A percentile compares a stretch with the other conserved stretches of the same genome.
phyloP scores from a whole-genome alignment of 1,139 yeast species.

The Tardiomyces digboiensis region DNA sequence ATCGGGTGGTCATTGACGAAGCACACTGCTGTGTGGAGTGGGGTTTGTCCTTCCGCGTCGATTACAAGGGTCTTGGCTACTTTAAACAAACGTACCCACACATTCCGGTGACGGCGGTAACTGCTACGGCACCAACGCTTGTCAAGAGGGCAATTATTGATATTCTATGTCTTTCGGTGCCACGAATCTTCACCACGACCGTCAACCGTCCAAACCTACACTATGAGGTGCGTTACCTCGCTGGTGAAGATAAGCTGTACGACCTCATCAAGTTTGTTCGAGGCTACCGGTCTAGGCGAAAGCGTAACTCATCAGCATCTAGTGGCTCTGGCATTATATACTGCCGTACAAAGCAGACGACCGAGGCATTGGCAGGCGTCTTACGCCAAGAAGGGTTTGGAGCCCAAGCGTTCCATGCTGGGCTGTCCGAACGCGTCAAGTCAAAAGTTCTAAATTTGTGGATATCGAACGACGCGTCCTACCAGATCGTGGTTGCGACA shows the following conservation, averaged over 20 bases:
- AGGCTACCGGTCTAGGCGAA: slow-evolving; percentile 30
- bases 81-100: slow-evolving; percentile 62
- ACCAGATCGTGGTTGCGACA: slow-evolving; percentile 46
- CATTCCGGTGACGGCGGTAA: slow-evolving; percentile 76
- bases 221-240: slow-evolving; percentile 51
- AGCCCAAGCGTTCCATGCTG: slow-evolving; percentile 77
- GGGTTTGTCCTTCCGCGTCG: slow-evolving; percentile 91
- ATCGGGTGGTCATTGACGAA: slow-evolving; percentile 73
- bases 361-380: slow-evolving; percentile 62
- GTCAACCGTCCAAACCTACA: slow-evolving; percentile 73
- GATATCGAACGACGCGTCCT: slow-evolving; percentile 33
- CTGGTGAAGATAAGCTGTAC: slow-evolving; percentile 28
- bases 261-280: slow-evolving; percentile 49
- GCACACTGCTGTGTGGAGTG: slow-evolving; percentile 91
- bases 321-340: slow-evolving; percentile 66
- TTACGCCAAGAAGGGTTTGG: slow-evolving; percentile 47
- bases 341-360: slow-evolving; percentile 76
- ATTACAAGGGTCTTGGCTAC: slow-evolving; percentile 61
- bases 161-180: slow-evolving; percentile 12
- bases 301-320: slow-evolving; percentile 5
- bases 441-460: slow-evolving; percentile 53
- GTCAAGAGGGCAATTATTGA: slow-evolving; percentile 16
- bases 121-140: slow-evolving; percentile 59
- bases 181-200: slow-evolving; percentile 14
- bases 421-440: slow-evolving; percentile 63